Base-by-base conservation (phyloP, 805 yeast species). In the Myxozyma mucilagina region DNA sequence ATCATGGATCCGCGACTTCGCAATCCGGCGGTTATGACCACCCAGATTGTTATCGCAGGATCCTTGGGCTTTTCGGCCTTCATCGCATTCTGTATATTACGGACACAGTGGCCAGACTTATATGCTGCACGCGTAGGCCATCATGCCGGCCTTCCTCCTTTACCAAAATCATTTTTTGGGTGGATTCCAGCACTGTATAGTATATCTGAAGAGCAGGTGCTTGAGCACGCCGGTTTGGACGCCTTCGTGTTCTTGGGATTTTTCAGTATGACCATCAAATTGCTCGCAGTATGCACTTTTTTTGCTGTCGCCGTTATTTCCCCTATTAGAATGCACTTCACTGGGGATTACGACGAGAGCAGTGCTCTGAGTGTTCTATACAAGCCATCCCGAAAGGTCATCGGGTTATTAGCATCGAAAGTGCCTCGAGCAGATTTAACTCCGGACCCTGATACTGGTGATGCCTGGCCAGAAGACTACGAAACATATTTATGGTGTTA, bases 151-250 rank as follows among this genome's bases (percentile, higher is more conserved):
- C 79, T 88, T 9, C 96, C 94, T 2, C 70, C 73, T 36, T 76
- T 89, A 18, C 85, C 89, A 5, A 67, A 76, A 42, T 79, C 89
- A 1, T 71, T 88, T 11, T 87, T 91, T 68, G 91, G 92, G 1
- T 93, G 98, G 97, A 79, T 92, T 8, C 82, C 85, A 0, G 82
- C 84, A 0, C 75, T 93, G 13, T 82, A 82, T 70, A 73, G 74
- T 11, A 84, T 92, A 18, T 78, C 80, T 31, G 98, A 93, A 67
- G 79, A 82, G 14, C 91, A 90, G 60, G 82, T 94, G 1, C 79
- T 93, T 53, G 93, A 90, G 63, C 87, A 86, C 69, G 97, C 97
- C 1, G 99, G 99, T 0, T 75, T 93, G 47, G 99, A 93, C 75
- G 97, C 97, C 0, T 91, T 83, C 75, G 98, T 94, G 49, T 93